These are phyloP conservation scores for Oenanthe sinensis DNA, from an alignment of 129 eudicot species.

Conservation along the genomic window DNA sequence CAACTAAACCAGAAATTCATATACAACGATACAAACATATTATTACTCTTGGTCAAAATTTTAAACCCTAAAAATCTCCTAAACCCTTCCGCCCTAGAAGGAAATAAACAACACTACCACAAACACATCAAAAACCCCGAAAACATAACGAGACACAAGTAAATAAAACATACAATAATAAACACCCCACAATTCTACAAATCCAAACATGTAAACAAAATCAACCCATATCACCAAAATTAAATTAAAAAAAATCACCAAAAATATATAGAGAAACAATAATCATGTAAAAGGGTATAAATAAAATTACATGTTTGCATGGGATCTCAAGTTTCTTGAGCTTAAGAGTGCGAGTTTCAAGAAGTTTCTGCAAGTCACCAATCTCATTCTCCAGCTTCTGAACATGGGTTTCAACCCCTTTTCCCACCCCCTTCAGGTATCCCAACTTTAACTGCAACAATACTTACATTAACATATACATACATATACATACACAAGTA, in stretches of 20 bases:
- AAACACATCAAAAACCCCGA: background rate
- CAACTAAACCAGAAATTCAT: background rate
- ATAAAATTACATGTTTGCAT: constrained; percentile 51
- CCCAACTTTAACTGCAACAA: constrained; percentile 67
- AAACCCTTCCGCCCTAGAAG: background rate
- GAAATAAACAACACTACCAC: background rate
- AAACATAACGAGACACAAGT: background rate
- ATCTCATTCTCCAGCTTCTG: constrained; percentile 76
- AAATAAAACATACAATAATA: background rate
- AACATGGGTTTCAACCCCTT: constrained; percentile 72
- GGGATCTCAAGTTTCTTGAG: constrained; percentile 75
- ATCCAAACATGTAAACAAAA: background rate
- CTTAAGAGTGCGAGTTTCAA: constrained; percentile 65
- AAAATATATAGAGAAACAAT: background rate
- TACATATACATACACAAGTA: background rate
- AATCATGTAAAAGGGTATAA: background rate
- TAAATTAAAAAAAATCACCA: background rate
- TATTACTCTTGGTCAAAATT: background rate
- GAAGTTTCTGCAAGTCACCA: constrained; percentile 74
- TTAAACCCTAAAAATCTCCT: background rate
- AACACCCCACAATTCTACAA: background rate
- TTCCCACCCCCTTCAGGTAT: constrained; percentile 86
- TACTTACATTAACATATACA: background rate
- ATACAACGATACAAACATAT: background rate
- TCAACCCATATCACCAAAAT: background rate